Percentiles rank a stretch among this genome's conserved stretches.
These are phyloP conservation scores for Neotropicomus parvogracilis DNA, from an alignment of 1,284 basidiomycete genomes.

Conservation along the genomic window DNA sequence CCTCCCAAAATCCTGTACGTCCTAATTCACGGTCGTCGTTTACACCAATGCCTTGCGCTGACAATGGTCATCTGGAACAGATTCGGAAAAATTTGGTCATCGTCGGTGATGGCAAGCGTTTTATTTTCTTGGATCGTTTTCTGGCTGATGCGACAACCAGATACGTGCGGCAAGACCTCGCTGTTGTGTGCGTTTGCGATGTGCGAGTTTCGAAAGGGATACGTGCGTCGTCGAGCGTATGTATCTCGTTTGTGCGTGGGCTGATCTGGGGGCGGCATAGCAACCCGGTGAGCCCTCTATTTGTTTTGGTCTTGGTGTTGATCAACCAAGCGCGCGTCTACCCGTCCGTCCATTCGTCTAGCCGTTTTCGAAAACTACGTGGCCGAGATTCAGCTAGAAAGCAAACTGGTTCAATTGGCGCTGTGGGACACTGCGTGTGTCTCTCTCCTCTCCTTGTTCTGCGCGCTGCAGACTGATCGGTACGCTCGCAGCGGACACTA, in stretches of 20 bases:
- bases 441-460: too few relatives aligned
- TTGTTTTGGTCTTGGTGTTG: too few relatives aligned
- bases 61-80: slow-evolving; percentile 36
- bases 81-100: slow-evolving; percentile 90
- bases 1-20: slow-evolving; percentile 34
- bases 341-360: too few relatives aligned
- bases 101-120: slow-evolving; percentile 81
- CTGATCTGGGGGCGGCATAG: slow-evolving; percentile 31
- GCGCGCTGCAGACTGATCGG: too few relatives aligned
- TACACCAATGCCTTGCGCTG: not conserved
- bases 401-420: slow-evolving; percentile 93
- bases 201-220: slow-evolving; percentile 96
- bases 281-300: slow-evolving; percentile 54
- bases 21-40: not conserved
- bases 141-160: slow-evolving; percentile 32
- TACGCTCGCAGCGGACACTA: slow-evolving; percentile 79
- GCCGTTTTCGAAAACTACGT: slow-evolving; percentile 99
- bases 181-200: slow-evolving; percentile 88
- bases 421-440: slow-evolving; percentile 91
- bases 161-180: slow-evolving; percentile 84
- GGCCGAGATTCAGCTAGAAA: slow-evolving; percentile 94
- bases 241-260: not conserved
- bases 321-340: too few relatives aligned
- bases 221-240: slow-evolving; percentile 54
- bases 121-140: not conserved